phyloP scores from a whole-genome alignment of 495 filamentous ascomycete genomes.

The Hyaloscypha finlandica region DNA sequence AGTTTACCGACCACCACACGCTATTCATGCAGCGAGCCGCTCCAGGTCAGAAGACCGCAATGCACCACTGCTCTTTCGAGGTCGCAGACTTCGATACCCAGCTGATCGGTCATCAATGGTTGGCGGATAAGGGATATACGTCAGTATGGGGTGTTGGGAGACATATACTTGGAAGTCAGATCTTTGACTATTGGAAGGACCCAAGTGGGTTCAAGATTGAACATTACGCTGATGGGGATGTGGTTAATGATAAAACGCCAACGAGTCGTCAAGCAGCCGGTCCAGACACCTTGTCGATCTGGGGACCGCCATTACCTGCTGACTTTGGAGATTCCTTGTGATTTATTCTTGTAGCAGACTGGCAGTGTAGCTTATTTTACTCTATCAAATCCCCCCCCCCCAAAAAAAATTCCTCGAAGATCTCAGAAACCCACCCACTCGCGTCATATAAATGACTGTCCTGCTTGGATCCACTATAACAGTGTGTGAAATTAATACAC shows the following conservation, averaged over 20 bases:
- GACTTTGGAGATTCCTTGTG: not conserved
- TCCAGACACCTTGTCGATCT: constrained; percentile 6
- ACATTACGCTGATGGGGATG: constrained; percentile 68
- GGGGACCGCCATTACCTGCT: constrained; percentile 15
- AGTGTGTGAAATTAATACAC: too few relatives aligned
- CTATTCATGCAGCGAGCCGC: not conserved
- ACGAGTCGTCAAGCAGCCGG: not conserved
- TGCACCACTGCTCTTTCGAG: constrained; percentile 73
- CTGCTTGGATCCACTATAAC: too few relatives aligned
- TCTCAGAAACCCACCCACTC: too few relatives aligned
- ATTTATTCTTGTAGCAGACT: not conserved
- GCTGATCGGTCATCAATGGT: constrained; percentile 71
- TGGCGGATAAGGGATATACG: constrained; percentile 61
- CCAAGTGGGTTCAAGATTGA: constrained; percentile 57
- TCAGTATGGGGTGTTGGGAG: constrained; percentile 72
- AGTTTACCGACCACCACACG: constrained; percentile 64
- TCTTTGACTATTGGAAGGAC: constrained; percentile 71
- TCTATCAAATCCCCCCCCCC: not conserved
- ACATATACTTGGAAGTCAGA: constrained; percentile 64
- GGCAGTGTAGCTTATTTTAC: not conserved
- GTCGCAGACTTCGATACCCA: constrained; percentile 76
- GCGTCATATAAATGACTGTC: too few relatives aligned
- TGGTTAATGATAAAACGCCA: constrained; percentile 57
- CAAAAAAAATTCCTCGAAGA: too few relatives aligned
- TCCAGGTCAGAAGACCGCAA: not conserved